Evolutionary conservation across 208 protist species (phyloP).

Genomic region (Acanthamoeba castellanii): DNA sequence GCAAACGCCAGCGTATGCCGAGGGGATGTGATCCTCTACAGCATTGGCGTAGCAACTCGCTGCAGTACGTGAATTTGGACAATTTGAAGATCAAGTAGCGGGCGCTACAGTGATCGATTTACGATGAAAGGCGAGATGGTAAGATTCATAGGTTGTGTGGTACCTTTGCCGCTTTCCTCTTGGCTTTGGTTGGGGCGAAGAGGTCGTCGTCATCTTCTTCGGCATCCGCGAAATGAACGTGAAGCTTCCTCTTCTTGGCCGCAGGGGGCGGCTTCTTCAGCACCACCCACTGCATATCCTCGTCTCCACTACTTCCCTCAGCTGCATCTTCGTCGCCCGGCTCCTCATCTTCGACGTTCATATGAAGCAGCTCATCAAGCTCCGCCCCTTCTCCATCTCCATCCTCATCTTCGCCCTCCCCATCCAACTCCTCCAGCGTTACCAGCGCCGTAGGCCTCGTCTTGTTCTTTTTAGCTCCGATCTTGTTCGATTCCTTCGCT

Average conservation of each 20-base stretch:
- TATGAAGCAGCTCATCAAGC: background rate
- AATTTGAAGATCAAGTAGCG: background rate
- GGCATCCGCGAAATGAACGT: background rate
- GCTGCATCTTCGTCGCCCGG: background rate
- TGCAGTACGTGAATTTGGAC: background rate
- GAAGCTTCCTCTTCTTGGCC: background rate
- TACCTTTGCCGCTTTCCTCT: background rate
- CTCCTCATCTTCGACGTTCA: background rate
- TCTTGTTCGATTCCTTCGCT: background rate
- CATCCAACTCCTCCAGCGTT: background rate
- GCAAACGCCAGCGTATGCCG: too few relatives aligned
- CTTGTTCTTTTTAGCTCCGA: background rate
- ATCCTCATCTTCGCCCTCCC: background rate
- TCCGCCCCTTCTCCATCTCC: background rate
- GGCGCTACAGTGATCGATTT: background rate
- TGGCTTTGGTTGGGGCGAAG: background rate
- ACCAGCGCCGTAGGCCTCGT: background rate
- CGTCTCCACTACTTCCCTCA: background rate
- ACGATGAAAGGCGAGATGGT: background rate
- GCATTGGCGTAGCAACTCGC: too few relatives aligned
- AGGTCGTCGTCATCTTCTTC: background rate
- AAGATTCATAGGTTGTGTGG: too few relatives aligned
- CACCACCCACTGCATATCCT: background rate
- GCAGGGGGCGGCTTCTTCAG: background rate
- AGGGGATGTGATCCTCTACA: too few relatives aligned